Percentiles rank a stretch among this genome's conserved stretches.
Evolutionary conservation across 2,329 filamentous ascomycete genomes (phyloP).

Genomic region (Leptographium lundbergii): DNA sequence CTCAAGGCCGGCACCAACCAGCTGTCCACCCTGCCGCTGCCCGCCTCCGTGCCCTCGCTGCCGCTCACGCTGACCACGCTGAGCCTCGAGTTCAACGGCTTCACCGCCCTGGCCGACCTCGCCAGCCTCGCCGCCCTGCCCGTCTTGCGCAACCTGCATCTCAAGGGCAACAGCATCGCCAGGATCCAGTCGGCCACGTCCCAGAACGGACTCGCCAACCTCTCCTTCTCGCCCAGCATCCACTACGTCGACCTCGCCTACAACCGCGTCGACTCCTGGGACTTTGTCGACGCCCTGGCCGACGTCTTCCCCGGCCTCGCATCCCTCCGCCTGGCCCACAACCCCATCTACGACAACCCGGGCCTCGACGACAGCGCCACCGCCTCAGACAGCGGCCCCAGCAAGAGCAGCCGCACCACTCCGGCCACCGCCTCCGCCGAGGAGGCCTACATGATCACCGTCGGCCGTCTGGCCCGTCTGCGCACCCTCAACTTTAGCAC

Average conservation of each 20-base stretch:
- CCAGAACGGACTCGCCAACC: slow-evolving; percentile 9
- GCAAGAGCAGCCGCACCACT: not conserved
- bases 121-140: slow-evolving; percentile 36
- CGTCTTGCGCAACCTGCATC: slow-evolving; percentile 46
- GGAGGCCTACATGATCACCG: slow-evolving; percentile 78
- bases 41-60: slow-evolving; percentile 27
- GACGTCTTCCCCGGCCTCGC: slow-evolving; percentile 58
- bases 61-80: slow-evolving; percentile 45
- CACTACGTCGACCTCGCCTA: slow-evolving; percentile 62
- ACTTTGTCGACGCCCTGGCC: slow-evolving; percentile 58
- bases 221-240: slow-evolving; percentile 37
- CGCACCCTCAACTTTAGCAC: slow-evolving; percentile 59
- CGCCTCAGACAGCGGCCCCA: not conserved
- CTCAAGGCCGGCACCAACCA: slow-evolving; percentile 47
- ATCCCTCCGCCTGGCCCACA: slow-evolving; percentile 69
- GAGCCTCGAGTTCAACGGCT: slow-evolving; percentile 60
- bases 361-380: slow-evolving; percentile 19
- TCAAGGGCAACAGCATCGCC: slow-evolving; percentile 66
- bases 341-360: slow-evolving; percentile 61
- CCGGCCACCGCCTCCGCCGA: slow-evolving; percentile 36
- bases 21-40: slow-evolving; percentile 35
- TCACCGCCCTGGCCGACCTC: slow-evolving; percentile 46
- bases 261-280: slow-evolving; percentile 58
- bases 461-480: slow-evolving; percentile 60
- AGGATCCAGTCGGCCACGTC: slow-evolving; percentile 16